Evolutionary conservation across 306 rosid species (phyloP), one percentile per base, ranked within the genome.

Genomic region (Psophocarpus tetragonolobus): DNA sequence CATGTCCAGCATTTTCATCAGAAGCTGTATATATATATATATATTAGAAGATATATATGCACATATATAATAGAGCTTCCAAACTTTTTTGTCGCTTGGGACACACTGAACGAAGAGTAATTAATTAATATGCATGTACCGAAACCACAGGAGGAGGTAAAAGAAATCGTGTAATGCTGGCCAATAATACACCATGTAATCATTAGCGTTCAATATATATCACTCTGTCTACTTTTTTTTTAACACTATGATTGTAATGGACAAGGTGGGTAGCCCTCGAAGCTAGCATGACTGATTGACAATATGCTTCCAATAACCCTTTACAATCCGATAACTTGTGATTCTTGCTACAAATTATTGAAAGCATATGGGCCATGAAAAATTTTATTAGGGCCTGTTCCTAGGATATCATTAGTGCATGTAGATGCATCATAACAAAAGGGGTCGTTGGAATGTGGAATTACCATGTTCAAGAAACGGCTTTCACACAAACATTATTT

Each of bases 231-330:
- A 39, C 50, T 70, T 33, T 76, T 61, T 61, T 50, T 39, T 70
- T 6, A 76, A 70, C 85, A 76, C 8, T 41, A 76, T 82, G 48
- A 82, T 82, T 71, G 68, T 65, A 75, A 21, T 11, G 74, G 70
- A 60, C 73, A 51, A 76, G 11, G 15, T 63, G 64, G 82, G 68
- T 54, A 69, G 36, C 75, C 64, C 74, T 51, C 71, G 14, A 71
- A 82, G 23, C 79, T 51, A 77, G 62, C 85, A 76, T 8, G 3
- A 62, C 15, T 17, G 8, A 32, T 5, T 64, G 17, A 35, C 70
- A 64, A 36, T 35, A 36, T 64, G 70, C 70, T 64, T 64, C 29
- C 48, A 35, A n/a, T n/a, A n/a, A 35, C 30, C 42, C 30, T 18
- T 64, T 35, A 17, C n/a, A 38, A 62, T 48, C 1, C 9, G 27